Percentiles rank a stretch among this genome's conserved stretches.
Evolutionary conservation across 75 land plant species (phyloP).

Genomic region (Cunninghamia lanceolata): DNA sequence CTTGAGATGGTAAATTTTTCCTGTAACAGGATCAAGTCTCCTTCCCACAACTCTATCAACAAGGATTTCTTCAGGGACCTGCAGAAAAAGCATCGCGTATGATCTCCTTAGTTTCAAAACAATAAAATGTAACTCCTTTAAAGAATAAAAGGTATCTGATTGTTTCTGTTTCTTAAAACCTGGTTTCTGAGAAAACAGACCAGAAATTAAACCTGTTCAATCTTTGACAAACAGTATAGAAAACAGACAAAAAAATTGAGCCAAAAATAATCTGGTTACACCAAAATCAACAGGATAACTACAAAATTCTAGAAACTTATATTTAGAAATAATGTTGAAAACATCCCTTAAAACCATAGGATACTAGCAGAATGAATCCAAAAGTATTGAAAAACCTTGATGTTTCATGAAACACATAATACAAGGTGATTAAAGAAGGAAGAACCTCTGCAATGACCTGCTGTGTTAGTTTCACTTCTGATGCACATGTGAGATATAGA

Average conservation of each 20-base stretch:
- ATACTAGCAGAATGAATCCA: not conserved
- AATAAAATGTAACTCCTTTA: not conserved
- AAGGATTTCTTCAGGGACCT: constrained; percentile 88
- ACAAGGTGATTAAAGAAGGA: not conserved
- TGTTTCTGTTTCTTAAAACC: not conserved
- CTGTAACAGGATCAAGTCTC: constrained; percentile 95
- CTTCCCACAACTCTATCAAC: constrained; percentile 94
- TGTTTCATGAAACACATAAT: not conserved
- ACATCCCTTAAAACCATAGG: not conserved
- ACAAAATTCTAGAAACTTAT: not conserved
- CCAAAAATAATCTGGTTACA: not conserved
- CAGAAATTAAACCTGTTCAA: not conserved
- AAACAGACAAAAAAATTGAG: not conserved
- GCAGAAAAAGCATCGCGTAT: constrained; percentile 3
- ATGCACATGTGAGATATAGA: not conserved
- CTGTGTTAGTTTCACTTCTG: not conserved
- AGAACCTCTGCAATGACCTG: not conserved
- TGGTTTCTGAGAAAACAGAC: not conserved
- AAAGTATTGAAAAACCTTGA: not conserved
- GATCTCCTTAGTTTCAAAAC: not conserved
- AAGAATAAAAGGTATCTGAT: not conserved
- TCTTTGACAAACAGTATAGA: not conserved
- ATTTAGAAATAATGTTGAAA: not conserved
- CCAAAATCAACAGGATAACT: not conserved
- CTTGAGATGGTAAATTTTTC: constrained; percentile 92